phyloP scores from a whole-genome alignment of 257 asterid genomes.

The Solanum sparsipilum region DNA sequence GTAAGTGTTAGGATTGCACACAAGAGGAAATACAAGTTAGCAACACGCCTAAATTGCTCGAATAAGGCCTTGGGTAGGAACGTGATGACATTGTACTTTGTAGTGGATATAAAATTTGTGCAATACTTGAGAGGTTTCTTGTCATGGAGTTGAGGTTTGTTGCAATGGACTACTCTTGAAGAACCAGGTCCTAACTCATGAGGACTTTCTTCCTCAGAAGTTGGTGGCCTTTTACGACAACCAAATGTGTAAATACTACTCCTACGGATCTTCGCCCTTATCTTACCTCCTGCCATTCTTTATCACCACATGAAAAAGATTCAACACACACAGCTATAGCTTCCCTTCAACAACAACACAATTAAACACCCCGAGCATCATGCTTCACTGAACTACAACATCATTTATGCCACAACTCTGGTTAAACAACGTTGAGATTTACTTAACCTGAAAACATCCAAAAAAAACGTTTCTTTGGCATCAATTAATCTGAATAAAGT shows the following conservation, averaged over 20 bases:
- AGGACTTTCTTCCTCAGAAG: conserved; percentile 32
- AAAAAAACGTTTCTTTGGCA: not conserved
- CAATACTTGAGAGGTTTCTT: conserved; percentile 61
- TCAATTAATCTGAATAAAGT: not conserved
- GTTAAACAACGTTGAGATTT: not conserved
- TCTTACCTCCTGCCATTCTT: conserved; percentile 62
- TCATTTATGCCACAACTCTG: not conserved
- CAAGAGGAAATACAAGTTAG: conserved; percentile 81
- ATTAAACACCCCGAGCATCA: conserved; percentile 23
- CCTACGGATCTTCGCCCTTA: conserved; percentile 68
- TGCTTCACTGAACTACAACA: conserved; percentile 12
- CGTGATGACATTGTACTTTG: conserved; percentile 74
- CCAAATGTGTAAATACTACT: conserved; percentile 76
- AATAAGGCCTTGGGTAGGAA: conserved; percentile 90
- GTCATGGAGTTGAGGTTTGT: conserved; percentile 64
- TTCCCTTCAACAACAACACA: conserved; percentile 19
- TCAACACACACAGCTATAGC: not conserved
- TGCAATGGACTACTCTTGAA: conserved; percentile 71
- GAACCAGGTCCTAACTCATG: conserved; percentile 60
- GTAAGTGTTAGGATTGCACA: conserved; percentile 76
- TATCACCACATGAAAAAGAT: not conserved
- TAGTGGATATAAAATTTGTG: conserved; percentile 69
- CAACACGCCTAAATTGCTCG: conserved; percentile 92
- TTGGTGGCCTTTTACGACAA: conserved; percentile 37
- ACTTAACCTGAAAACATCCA: not conserved